Conservation (phyloP, 257 asterid genomes). For the Ophiorrhiza pumila region DNA sequence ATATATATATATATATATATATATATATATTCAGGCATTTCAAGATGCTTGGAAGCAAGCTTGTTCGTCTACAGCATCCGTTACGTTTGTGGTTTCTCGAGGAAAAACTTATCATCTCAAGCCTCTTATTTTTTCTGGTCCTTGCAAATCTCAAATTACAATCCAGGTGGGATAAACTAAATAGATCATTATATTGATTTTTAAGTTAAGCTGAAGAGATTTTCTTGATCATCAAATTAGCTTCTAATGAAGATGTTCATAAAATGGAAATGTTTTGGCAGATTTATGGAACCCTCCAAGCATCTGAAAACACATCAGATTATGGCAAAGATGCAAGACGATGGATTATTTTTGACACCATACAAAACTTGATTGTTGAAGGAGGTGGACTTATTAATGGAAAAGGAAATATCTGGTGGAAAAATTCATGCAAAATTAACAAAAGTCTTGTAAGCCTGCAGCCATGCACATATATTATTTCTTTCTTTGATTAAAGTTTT, state of each 20-base stretch:
- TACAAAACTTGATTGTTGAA: constrained; percentile 47
- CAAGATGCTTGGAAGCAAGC: constrained; percentile 36
- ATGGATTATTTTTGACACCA: constrained; percentile 52
- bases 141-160: constrained; percentile 34
- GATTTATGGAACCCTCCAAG: constrained; percentile 57
- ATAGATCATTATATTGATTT: too few species aligned
- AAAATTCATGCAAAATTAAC: constrained; percentile 62
- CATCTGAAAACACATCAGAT: constrained; percentile 46
- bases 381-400: constrained; percentile 79
- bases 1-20: too few species aligned
- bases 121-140: constrained; percentile 31
- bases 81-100: constrained; percentile 18
- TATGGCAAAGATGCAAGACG: constrained; percentile 45
- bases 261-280: constrained; percentile 13
- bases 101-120: constrained; percentile 32
- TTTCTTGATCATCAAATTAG: background rate
- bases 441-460: constrained; percentile 12
- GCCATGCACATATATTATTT: too few species aligned
- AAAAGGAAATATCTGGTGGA: constrained; percentile 82
- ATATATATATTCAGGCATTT: constrained; percentile 28
- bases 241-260: too few species aligned
- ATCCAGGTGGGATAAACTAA: constrained; percentile 31
- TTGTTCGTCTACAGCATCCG: constrained; percentile 27
- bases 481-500: background rate
- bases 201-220: too few species aligned